phyloP scores from a whole-genome alignment of 441 rosid genomes.

The Pelargonium fulgidum region DNA sequence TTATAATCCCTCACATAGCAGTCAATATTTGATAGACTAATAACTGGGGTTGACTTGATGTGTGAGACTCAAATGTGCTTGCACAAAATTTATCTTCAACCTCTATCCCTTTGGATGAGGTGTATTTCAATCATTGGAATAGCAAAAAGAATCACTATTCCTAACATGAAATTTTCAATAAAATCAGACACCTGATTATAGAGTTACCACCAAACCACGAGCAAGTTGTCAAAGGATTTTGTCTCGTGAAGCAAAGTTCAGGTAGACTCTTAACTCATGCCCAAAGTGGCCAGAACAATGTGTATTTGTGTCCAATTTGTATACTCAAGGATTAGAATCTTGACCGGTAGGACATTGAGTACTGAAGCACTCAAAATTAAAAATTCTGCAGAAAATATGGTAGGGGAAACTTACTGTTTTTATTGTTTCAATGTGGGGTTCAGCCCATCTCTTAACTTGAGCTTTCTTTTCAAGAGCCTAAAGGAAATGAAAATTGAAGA shows the following conservation, averaged over 20 bases:
- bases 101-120: neutral
- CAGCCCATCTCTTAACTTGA: slow-evolving; percentile 30
- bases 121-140: neutral
- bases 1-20: too few species aligned
- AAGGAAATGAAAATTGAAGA: too few species aligned
- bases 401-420: slow-evolving; percentile 25
- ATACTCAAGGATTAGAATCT: neutral
- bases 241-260: neutral
- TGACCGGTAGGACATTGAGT: slow-evolving; percentile 8
- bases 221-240: neutral
- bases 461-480: slow-evolving; percentile 26
- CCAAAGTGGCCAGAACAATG: neutral
- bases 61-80: neutral
- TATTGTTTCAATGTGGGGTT: slow-evolving; percentile 27
- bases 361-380: neutral
- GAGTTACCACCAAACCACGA: neutral
- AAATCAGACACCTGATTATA: neutral
- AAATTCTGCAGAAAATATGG: neutral
- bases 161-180: neutral
- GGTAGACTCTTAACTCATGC: neutral
- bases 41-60: too few species aligned
- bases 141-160: neutral
- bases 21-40: neutral
- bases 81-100: neutral
- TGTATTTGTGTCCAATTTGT: neutral